Conservation (phyloP, 1,284 basidiomycete genomes). For the Moniliophthora roreri region DNA sequence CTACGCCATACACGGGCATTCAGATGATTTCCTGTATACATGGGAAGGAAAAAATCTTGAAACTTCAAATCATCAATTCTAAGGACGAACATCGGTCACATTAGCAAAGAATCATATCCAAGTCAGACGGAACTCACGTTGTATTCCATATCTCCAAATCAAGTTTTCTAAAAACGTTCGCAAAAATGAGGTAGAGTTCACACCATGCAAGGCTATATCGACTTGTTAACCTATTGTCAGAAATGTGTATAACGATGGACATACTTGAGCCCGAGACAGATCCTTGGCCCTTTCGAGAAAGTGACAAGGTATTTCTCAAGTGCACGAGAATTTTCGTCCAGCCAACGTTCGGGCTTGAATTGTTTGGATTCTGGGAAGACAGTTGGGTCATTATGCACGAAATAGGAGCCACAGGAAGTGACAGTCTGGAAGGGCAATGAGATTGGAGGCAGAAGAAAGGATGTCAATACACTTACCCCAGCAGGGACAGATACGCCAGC, state of each 20-base stretch:
- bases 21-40: background rate
- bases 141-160: background rate
- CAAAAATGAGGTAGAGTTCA: slow-evolving; percentile 4
- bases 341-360: slow-evolving; percentile 24
- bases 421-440: slow-evolving; percentile 16
- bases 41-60: background rate
- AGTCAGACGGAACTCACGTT: background rate
- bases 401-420: slow-evolving; percentile 21
- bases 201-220: slow-evolving; percentile 5
- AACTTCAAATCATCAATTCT: background rate
- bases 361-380: slow-evolving; percentile 23
- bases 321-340: background rate
- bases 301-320: slow-evolving; percentile 5
- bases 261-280: slow-evolving; percentile 4
- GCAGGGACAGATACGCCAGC: slow-evolving; percentile 8
- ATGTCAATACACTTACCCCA: slow-evolving; percentile 2
- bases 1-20: background rate
- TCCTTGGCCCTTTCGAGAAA: slow-evolving; percentile 3
- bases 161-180: slow-evolving; percentile 2
- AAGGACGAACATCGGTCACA: background rate
- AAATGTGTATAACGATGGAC: too few relatives aligned
- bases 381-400: slow-evolving; percentile 20
- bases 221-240: too few relatives aligned
- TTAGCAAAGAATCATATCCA: too few relatives aligned
- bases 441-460: too few relatives aligned